Percentiles rank a stretch among this genome's conserved stretches.
Evolutionary conservation across 768 basidiomycete species (phyloP).

Genomic region (Dictyophora rubrovolvata): DNA sequence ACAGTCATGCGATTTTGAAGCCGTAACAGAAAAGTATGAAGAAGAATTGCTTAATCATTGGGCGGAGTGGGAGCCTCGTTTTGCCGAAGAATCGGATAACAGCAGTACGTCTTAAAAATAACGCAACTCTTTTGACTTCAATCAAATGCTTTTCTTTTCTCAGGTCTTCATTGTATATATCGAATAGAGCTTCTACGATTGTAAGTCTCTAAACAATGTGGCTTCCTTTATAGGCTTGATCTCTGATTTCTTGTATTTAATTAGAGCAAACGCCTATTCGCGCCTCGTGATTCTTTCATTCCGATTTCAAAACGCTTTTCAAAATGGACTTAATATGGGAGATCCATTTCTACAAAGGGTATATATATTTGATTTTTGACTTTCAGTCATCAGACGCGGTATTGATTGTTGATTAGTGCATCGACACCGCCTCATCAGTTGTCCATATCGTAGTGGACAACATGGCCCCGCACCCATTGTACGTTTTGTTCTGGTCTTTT

Average conservation of each 20-base stretch:
- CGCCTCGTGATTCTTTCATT: conserved; percentile 19
- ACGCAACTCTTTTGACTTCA: neutral
- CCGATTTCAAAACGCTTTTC: conserved; percentile 19
- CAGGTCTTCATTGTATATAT: conserved; percentile 4
- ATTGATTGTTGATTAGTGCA: conserved; percentile 1
- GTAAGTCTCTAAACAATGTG: neutral
- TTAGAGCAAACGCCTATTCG: conserved; percentile 15
- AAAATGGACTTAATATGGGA: conserved; percentile 9
- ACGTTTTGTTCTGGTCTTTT: neutral
- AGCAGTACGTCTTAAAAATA: neutral
- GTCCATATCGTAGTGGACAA: conserved; percentile 10
- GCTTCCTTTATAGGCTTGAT: too few species aligned
- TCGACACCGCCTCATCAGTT: conserved; percentile 24
- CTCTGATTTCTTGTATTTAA: neutral
- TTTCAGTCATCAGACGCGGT: conserved; percentile 21
- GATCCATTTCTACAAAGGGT: conserved; percentile 8
- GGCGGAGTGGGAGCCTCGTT: conserved; percentile 5
- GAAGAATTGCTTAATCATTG: conserved; percentile 7
- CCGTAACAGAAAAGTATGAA: conserved; percentile 6
- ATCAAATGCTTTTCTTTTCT: neutral
- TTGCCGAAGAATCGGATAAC: neutral
- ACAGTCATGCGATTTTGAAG: conserved; percentile 4
- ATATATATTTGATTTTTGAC: too few species aligned
- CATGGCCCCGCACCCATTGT: conserved; percentile 12
- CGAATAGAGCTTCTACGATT: conserved; percentile 6